phyloP scores from a whole-genome alignment of 495 filamentous ascomycete species.

The Penicillium alfredii region DNA sequence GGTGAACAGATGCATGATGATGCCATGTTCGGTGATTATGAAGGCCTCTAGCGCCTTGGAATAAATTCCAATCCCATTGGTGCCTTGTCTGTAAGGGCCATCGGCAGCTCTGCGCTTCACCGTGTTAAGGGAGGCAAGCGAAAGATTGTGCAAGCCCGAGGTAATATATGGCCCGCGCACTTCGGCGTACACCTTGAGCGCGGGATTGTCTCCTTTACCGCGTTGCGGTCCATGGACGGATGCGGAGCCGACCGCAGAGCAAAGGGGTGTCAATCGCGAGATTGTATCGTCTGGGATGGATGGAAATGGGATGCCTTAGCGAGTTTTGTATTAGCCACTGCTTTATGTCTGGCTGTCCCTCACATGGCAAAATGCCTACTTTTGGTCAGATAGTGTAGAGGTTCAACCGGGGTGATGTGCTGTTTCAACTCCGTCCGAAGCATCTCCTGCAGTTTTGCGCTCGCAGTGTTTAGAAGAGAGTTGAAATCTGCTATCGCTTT shows the following conservation, averaged over 20 bases:
- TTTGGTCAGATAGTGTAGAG: constrained; percentile 90
- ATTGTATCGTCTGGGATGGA: constrained; percentile 51
- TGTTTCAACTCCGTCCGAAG: constrained; percentile 72
- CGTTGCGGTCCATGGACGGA: constrained; percentile 42
- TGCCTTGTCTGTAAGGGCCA: constrained; percentile 81
- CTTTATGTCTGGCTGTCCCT: not conserved
- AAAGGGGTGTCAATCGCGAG: constrained; percentile 53
- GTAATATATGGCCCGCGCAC: constrained; percentile 79
- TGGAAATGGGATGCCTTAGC: constrained; percentile 61
- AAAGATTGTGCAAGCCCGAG: constrained; percentile 73
- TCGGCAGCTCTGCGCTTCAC: constrained; percentile 73
- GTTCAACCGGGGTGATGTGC: constrained; percentile 71
- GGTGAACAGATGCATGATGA: constrained; percentile 75
- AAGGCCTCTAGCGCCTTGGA: constrained; percentile 80
- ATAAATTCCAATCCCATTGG: constrained; percentile 88
- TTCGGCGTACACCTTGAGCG: constrained; percentile 76
- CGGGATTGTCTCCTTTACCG: constrained; percentile 48
- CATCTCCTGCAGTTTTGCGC: constrained; percentile 71
- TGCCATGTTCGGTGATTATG: constrained; percentile 82
- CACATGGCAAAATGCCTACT: constrained; percentile 28
- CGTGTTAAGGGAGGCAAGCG: constrained; percentile 81
- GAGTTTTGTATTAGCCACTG: not conserved
- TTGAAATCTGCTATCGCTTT: constrained; percentile 78
- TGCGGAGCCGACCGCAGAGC: constrained; percentile 50
- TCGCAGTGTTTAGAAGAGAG: constrained; percentile 68